These are phyloP conservation scores for Athelia psychrophila DNA, from an alignment of 1,284 basidiomycete genomes.

Conservation along the genomic window DNA sequence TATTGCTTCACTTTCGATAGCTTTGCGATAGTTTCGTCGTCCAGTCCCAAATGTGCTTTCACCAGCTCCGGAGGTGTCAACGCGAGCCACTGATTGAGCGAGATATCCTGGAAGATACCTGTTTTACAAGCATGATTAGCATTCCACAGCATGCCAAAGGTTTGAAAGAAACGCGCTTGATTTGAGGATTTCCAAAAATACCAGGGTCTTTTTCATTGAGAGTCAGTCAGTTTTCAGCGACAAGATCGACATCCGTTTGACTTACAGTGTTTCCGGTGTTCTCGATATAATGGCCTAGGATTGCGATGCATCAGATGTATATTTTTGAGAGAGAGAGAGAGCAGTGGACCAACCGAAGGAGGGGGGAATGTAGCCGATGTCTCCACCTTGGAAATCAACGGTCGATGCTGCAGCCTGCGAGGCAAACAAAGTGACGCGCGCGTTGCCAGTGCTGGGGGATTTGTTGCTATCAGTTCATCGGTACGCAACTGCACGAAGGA, in stretches of 20 bases:
- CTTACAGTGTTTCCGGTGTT: constrained; percentile 54
- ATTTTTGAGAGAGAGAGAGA: constrained; percentile 3
- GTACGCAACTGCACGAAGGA: constrained; percentile 26
- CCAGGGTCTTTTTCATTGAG: constrained; percentile 36
- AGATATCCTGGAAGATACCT: constrained; percentile 39
- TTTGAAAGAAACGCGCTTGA: constrained; percentile 36
- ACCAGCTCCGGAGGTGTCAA: constrained; percentile 51
- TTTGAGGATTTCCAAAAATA: constrained; percentile 62
- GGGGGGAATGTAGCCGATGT: constrained; percentile 55
- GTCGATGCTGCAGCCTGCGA: constrained; percentile 36
- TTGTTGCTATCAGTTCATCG: not conserved
- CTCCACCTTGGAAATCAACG: constrained; percentile 48
- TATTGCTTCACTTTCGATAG: constrained; percentile 24
- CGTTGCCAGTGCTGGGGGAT: constrained; percentile 40
- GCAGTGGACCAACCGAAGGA: constrained; percentile 36
- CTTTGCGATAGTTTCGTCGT: constrained; percentile 39
- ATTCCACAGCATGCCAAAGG: constrained; percentile 4
- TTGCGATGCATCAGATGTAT: not conserved
- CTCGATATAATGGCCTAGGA: constrained; percentile 60
- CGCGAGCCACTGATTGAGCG: constrained; percentile 52
- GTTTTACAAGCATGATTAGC: too few relatives aligned
- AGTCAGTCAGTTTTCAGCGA: too few relatives aligned
- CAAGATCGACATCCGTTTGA: too few relatives aligned
- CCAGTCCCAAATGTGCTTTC: constrained; percentile 49
- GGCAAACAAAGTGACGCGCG: constrained; percentile 41